phyloP scores from a whole-genome alignment of 345 rosid species.

The Eucalyptus dawsonii region DNA sequence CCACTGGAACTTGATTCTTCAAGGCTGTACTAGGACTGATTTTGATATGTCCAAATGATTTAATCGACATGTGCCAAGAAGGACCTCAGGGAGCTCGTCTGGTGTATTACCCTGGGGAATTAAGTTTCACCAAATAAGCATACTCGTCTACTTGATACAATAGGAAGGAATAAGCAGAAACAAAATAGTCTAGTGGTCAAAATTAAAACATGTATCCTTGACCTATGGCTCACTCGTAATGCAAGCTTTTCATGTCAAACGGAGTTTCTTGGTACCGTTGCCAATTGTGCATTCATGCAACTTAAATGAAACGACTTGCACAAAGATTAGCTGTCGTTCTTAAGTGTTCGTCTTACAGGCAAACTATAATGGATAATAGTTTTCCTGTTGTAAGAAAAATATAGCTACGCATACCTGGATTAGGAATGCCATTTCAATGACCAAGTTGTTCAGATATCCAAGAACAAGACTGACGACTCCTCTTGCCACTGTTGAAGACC shows the following conservation, averaged over 20 bases:
- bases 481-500: constrained; percentile 88
- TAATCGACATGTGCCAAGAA: constrained; percentile 80
- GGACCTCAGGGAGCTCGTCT: constrained; percentile 83
- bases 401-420: constrained; percentile 39
- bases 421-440: constrained; percentile 88
- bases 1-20: neutral
- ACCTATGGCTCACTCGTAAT: neutral
- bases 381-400: neutral
- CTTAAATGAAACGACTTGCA: neutral
- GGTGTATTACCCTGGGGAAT: constrained; percentile 58
- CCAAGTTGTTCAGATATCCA: constrained; percentile 76
- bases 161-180: neutral
- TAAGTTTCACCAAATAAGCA: neutral
- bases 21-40: constrained; percentile 21
- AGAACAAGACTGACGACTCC: constrained; percentile 74
- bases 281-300: neutral
- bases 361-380: neutral
- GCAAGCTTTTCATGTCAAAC: neutral
- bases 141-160: neutral
- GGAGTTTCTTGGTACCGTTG: neutral
- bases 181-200: neutral
- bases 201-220: neutral
- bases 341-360: neutral
- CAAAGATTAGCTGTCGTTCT: neutral
- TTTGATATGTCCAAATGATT: constrained; percentile 56